Evolutionary conservation across 192 early-diverging fungal species (phyloP), one percentile per base, ranked within the genome.

Genomic region (Coemansia sp.): DNA sequence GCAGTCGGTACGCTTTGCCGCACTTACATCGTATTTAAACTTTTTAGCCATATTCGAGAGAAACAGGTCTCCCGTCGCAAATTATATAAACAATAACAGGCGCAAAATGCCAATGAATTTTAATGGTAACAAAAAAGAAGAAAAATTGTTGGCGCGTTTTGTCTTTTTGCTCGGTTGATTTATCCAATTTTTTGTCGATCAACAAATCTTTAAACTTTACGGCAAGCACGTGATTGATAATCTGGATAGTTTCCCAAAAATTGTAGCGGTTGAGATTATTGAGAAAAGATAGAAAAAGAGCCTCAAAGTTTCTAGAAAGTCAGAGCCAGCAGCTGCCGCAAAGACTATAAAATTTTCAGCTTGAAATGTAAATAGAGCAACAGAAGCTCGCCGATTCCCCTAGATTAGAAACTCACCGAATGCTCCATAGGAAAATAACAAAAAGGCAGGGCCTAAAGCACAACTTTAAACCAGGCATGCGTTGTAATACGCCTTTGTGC

Each of bases 1-100:
- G 32, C 6, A 8, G 32, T 35, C 8, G 32, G 32, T 8, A 35
- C 32, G 32, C 32, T 35, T 35, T 35, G 32, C 41, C 15, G 14
- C 52, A 63, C 73, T 64, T 71, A 76, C 74, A 50, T 71, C 54
- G 69, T 80, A 80, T 62, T 80, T 80, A 29, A 80, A 73, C 47
- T 74, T 70, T 58, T 61, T 74, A 2, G 77, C 62, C 73, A 76
- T 69, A 19, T n/a, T 35, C 32, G 8, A 5, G 7, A 35, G 32
- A 35, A 35, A 2, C 32, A 35, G 32, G 32, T 9, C 32, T 6
- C 6, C 32, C 32, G 32, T 35, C 32, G 32, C 32, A 35, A 35
- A 8, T 35, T 35, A 35, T 35, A 35, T 35, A 35, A 35, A 35
- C 32, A 35, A 14, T 19, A 48, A n/a, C 17, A 50, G 51, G 9